These are phyloP conservation scores for Herpetomonas samuelpessoai DNA, from an alignment of 208 protist genomes.

Conservation along the genomic window DNA sequence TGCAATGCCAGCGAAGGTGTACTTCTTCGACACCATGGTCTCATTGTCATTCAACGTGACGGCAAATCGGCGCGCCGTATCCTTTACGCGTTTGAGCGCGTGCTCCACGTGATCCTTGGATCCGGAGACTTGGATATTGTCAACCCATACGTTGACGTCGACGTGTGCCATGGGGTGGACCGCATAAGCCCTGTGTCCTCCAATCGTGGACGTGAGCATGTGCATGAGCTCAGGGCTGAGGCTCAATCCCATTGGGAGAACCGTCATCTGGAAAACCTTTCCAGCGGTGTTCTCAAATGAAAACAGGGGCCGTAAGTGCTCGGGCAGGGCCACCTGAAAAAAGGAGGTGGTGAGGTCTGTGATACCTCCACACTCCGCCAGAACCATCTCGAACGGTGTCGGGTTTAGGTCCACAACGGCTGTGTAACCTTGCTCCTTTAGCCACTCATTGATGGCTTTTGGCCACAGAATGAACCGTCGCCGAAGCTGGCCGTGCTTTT, in stretches of 20 bases:
- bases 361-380: constrained; percentile 12
- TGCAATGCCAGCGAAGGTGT: background rate
- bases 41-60: background rate
- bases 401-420: constrained; percentile 3
- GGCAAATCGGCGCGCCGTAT: background rate
- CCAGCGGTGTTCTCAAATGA: background rate
- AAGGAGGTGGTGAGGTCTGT: constrained; percentile 18
- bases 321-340: constrained; percentile 15
- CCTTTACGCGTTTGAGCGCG: background rate
- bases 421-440: constrained; percentile 10
- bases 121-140: constrained; percentile 3
- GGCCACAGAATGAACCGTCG: constrained; percentile 20
- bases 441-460: constrained; percentile 15
- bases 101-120: background rate
- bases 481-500: constrained; percentile 12
- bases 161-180: background rate
- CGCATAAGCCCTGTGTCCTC: constrained; percentile 3
- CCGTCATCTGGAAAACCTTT: background rate
- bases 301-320: constrained; percentile 8
- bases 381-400: constrained; percentile 2
- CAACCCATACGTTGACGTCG: background rate
- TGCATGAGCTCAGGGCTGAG: constrained; percentile 4
- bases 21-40: background rate
- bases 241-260: constrained; percentile 4
- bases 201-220: background rate